Base-by-base conservation (phyloP, 345 rosid genomes). In the Gossypium sturtianum region DNA sequence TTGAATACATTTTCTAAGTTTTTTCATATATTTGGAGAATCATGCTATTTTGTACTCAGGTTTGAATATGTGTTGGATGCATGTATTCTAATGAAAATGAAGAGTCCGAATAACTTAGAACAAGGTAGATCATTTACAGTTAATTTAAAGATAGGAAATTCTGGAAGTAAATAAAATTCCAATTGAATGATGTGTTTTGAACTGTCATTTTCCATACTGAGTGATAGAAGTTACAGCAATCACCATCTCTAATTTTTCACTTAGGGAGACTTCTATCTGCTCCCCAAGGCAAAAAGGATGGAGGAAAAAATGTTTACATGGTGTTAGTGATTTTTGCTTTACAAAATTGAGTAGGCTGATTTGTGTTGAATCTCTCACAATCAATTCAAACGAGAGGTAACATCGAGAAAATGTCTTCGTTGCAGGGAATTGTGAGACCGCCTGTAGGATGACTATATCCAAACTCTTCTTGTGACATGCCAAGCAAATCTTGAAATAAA, bases 371-470 rank as follows among this genome's bases (percentile, higher is more conserved):
- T 25, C 23, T 69, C 59, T 56, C 48, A 38, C 10, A 17, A 41
- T 58, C 66, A 53, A 13, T 7, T 22, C 75, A 72, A 58, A 23
- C 15, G 52, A 65, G 82, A 84, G 71, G 81, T 80, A 49, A 82
- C 78, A n/a, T 78, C 64, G 47, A 81, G 71, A 59, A 80, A n/a
- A 25, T 57, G 17, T 83, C 79, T 84, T 86, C 84, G 22, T 70
- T 70, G 75, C 86, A 86, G 48, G 84, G 86, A 58, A 82, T 80
- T 7, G 80, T 84, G 27, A 84, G 79, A 66, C 85, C 87, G 0
- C 85, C 87, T 79, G 79, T 76, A 48, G 82, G 82, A 71, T 80
- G 82, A 76, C 71, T 69, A 76, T 69, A 87, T 59, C 85, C 85
- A 58, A 79, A 83, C 29, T 85, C 79, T 66, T 85, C 82, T 63